Evolutionary conservation across 2,329 filamentous ascomycete genomes (phyloP), one percentile per base, ranked within the genome.

Genomic region (Aspergillus viridinutans): DNA sequence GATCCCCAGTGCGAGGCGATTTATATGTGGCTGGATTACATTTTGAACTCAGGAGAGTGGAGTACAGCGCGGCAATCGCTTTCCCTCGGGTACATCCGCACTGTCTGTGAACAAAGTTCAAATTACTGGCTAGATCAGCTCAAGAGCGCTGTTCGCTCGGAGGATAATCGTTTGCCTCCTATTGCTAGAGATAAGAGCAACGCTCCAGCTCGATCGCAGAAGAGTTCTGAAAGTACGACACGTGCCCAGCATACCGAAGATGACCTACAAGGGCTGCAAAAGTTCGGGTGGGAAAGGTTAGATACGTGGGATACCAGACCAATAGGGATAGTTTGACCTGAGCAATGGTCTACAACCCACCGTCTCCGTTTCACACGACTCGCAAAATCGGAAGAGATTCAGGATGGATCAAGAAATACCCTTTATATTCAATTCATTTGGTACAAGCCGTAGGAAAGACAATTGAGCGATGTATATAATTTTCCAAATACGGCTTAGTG

Each of bases 1-100:
- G 67, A 76, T 58, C 65, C 73, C 0, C 61, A 66, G 6, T 67
- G 67, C 38, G 78, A 83, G 67, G 78, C 73, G 1, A 53, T 79
- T 32, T 79, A 73, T 58, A 67, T 75, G 35, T 85, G 82, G 82
- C 62, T 82, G 26, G 61, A 75, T 8, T 79, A 83, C 62, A 70
- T 84, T 9, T 61, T 81, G 26, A 67, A 67, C 4, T 74, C 74
- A 10, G 52, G 68, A 3, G 64, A 67, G 1, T 81, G 76, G 77
- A 62, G 63, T 10, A 61, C 61, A 29, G 59, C 68, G 35, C 64
- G 68, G 32, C 63, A 57, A 29, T 56, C 64, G 17, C 63, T 74
- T 14, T 69, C 73, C 3, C 59, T 66, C 40, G 66, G 62, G 9
- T 75, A 76, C 56, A 57, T 75, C 12, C 59, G 67, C 17, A 67